Percentiles rank a stretch among this genome's conserved stretches.
These are phyloP conservation scores for Cyclocybe aegerita DNA, from an alignment of 768 basidiomycete genomes.

Conservation along the genomic window DNA sequence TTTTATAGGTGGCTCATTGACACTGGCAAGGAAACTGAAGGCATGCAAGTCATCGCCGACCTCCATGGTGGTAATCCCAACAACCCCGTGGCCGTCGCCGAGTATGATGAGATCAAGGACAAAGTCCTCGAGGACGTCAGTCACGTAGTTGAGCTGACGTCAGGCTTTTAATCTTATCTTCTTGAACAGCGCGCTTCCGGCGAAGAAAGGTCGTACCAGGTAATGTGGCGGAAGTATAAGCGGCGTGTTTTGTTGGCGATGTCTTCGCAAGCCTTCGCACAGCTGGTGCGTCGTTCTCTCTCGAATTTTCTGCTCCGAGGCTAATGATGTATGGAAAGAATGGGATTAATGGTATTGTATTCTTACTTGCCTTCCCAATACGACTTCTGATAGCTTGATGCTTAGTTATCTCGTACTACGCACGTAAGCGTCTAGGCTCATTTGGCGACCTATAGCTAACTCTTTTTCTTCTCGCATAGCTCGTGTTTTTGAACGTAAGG, in stretches of 20 bases:
- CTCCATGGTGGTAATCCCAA: constrained; percentile 81
- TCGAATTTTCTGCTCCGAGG: constrained; percentile 2
- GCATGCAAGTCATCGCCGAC: constrained; percentile 84
- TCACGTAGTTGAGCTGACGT: background rate
- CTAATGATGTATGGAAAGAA: constrained; percentile 50
- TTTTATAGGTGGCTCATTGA: constrained; percentile 84
- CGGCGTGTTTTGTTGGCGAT: constrained; percentile 89
- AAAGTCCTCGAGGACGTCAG: constrained; percentile 68
- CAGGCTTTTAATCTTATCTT: background rate
- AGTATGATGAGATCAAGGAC: constrained; percentile 89
- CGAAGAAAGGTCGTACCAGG: constrained; percentile 71
- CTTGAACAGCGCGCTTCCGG: constrained; percentile 64
- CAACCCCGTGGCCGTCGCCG: constrained; percentile 68
- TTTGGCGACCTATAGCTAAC: constrained; percentile 4
- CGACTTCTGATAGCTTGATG: constrained; percentile 4
- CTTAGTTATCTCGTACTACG: constrained; percentile 90
- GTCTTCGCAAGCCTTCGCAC: constrained; percentile 95
- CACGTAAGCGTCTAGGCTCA: constrained; percentile 55
- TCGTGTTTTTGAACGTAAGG: constrained; percentile 85
- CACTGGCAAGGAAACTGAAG: constrained; percentile 77
- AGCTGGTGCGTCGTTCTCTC: constrained; percentile 60
- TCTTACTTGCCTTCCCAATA: background rate
- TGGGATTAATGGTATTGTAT: constrained; percentile 83
- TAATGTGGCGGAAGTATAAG: constrained; percentile 88
- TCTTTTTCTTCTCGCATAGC: constrained; percentile 38